Evolutionary conservation across 345 rosid species (phyloP).

Genomic region (Eucalyptus marginata): DNA sequence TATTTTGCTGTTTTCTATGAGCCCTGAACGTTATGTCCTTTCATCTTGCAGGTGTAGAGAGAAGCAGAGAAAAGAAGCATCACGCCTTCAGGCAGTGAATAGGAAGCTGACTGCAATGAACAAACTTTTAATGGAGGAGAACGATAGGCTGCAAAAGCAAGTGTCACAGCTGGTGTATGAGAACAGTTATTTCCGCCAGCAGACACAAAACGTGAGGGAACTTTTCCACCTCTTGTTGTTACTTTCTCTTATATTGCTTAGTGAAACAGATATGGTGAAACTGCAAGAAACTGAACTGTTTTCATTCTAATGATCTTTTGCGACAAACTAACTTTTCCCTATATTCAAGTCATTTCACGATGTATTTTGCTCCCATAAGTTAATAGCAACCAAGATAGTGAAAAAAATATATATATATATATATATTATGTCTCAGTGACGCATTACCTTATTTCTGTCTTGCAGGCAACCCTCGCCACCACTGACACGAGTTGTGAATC

Average conservation of each 20-base stretch:
- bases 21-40: background rate
- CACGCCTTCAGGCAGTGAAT: constrained; percentile 68
- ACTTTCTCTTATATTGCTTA: background rate
- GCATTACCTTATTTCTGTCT: background rate
- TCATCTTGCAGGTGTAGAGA: constrained; percentile 46
- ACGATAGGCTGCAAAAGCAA: constrained; percentile 76
- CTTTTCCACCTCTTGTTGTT: background rate
- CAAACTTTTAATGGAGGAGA: constrained; percentile 79
- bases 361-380: background rate
- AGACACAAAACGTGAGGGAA: constrained; percentile 40
- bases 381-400: background rate
- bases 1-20: background rate
- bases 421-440: background rate
- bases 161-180: constrained; percentile 74
- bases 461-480: constrained; percentile 44
- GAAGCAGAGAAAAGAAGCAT: constrained; percentile 69
- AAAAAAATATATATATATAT: background rate
- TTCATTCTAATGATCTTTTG: background rate
- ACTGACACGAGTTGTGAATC: constrained; percentile 72
- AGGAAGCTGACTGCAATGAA: constrained; percentile 78
- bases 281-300: background rate
- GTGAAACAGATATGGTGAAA: background rate
- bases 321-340: background rate
- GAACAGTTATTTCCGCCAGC: constrained; percentile 62
- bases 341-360: background rate